Percentiles rank a stretch among this genome's conserved stretches.
These are phyloP conservation scores for Uncinocarpus reesii DNA, from an alignment of 2,329 filamentous ascomycete genomes.

Conservation along the genomic window DNA sequence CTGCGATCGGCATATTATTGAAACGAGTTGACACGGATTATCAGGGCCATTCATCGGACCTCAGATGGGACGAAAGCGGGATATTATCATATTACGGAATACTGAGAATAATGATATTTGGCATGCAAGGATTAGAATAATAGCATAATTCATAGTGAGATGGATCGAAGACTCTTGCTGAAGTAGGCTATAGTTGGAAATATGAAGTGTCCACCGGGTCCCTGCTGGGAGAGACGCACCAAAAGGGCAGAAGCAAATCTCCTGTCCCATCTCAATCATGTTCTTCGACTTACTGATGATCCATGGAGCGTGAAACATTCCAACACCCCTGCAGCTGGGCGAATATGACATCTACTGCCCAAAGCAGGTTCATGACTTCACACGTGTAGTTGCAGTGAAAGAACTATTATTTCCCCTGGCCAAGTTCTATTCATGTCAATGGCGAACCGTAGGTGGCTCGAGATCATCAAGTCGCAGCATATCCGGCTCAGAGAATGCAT, in stretches of 20 bases:
- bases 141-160: no score
- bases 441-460: conserved; percentile 16
- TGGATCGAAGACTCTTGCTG: no score
- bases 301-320: conserved; percentile 13
- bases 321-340: conserved; percentile 12
- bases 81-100: no score
- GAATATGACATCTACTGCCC: conserved; percentile 15
- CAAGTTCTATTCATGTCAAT: conserved; percentile 17
- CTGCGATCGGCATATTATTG: conserved; percentile 1
- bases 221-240: no score
- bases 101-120: no score
- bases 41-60: not conserved
- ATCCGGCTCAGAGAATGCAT: conserved; percentile 14
- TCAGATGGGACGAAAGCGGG: no score
- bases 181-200: no score
- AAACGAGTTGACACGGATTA: not conserved
- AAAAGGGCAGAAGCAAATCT: no score
- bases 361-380: conserved; percentile 8
- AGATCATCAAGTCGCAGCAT: conserved; percentile 11
- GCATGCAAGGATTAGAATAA: no score
- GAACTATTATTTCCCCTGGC: conserved; percentile 1
- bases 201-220: no score
- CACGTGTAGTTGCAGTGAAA: not conserved
- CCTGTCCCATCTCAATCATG: no score
- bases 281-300: no score